Evolutionary conservation across 164 flowering plant genomes (phyloP), one percentile per base, ranked within the genome.

Genomic region (Warburgia ugandensis): DNA sequence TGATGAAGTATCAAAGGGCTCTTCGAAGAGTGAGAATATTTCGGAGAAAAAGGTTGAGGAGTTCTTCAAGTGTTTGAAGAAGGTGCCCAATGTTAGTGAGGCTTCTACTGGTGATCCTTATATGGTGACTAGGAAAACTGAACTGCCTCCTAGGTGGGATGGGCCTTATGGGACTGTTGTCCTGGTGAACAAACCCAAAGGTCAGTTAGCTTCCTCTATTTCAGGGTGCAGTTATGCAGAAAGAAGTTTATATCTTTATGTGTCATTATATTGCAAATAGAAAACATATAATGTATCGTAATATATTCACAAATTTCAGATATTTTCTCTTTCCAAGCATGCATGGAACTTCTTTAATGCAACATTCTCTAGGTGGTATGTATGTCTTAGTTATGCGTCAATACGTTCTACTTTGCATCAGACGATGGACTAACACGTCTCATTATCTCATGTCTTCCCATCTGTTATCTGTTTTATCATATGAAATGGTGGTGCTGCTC

Each of bases 1-100:
- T 14, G 48, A 41, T 20, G 50, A 33, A 20, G 63, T 55, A 47
- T 56, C 37, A 30, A 33, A 27, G 19, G 65, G 44, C 3, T 10
- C 29, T 0, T 62, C 29, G 17, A 67, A 59, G 48, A 73, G 64
- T 38, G 70, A 1, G 49, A 76, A 68, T 48, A 65, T 83, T 43
- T 52, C 76, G 13, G 94, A 79, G 87, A 84, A 73, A 83, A 86
- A 84, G 68, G 95, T 89, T 54, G 87, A 74, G 68, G 91, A 92
- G 49, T 84, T 88, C 73, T 92, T 92, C 56, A 88, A 87, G 83
- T 68, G 83, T 75, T 84, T 84, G 95, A 86, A 79, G 80, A 89
- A 83, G 77, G 81, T 67, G 17, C 88, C 89, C 26, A 73, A 47
- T 52, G 59, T 65, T 48, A 58, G 23, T 33, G 77, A 64, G 26